Conservation (phyloP, 108 stramenopile species). For the Discostella stelligeroides region DNA sequence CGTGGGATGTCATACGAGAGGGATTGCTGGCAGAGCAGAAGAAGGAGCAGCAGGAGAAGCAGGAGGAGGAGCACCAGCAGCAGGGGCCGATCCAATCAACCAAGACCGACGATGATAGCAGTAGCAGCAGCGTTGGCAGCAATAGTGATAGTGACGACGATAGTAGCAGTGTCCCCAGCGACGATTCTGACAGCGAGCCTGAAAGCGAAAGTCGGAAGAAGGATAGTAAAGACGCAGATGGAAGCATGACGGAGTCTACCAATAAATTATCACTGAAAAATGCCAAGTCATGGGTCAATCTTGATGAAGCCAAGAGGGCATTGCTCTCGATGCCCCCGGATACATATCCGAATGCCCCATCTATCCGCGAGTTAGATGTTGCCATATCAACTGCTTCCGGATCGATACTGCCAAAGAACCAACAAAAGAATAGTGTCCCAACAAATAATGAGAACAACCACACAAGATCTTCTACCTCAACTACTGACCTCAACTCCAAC, state of each 20-base stretch:
- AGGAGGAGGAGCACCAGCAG: too few species aligned
- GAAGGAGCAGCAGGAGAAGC: constrained; percentile 19
- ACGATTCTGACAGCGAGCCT: constrained; percentile 4
- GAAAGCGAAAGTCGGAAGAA: not conserved
- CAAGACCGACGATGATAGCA: constrained; percentile 7
- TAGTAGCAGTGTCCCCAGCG: constrained; percentile 14
- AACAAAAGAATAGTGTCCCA: constrained; percentile 9
- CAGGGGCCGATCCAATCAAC: constrained; percentile 16
- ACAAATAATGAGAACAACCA: not conserved
- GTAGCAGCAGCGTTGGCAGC: not conserved
- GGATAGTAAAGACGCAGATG: not conserved
- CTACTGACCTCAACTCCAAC: not conserved
- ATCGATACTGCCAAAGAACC: not conserved
- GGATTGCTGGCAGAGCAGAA: constrained; percentile 45
- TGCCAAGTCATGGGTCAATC: constrained; percentile 43
- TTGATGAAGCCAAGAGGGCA: constrained; percentile 40
- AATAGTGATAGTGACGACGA: not conserved
- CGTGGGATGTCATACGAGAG: constrained; percentile 56
- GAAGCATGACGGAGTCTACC: not conserved
- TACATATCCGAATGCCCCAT: constrained; percentile 42
- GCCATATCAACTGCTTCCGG: not conserved
- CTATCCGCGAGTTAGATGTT: too few species aligned
- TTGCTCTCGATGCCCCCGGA: constrained; percentile 37
- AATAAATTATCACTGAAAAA: constrained; percentile 1
- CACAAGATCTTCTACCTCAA: not conserved